Percentiles rank a stretch among this genome's conserved stretches.
Conservation (phyloP, 2,329 filamentous ascomycete genomes). For the Monosporascus sp. region DNA sequence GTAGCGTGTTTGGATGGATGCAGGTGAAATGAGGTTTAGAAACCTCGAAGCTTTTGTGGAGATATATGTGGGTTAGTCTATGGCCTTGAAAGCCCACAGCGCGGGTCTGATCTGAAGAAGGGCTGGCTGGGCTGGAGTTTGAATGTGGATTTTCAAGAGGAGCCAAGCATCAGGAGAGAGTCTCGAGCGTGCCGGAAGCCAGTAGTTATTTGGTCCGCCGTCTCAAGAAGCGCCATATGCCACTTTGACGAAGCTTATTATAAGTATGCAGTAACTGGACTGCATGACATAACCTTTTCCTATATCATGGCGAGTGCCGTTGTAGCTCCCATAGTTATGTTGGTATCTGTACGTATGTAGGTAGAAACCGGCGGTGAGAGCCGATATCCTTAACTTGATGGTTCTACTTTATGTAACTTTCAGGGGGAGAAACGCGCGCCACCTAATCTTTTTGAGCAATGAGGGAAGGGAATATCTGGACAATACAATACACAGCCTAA, state of each 20-base stretch:
- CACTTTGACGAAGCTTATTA: neutral
- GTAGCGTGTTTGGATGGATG: slow-evolving; percentile 12
- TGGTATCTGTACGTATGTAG: too few species aligned
- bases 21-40: slow-evolving; percentile 23
- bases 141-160: neutral
- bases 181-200: neutral
- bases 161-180: neutral
- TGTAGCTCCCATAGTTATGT: too few species aligned
- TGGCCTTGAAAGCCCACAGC: slow-evolving; percentile 4
- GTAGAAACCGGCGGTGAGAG: too few species aligned
- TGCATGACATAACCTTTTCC: neutral
- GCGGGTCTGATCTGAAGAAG: neutral
- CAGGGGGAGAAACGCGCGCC: too few species aligned
- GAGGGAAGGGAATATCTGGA: too few species aligned
- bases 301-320: too few species aligned
- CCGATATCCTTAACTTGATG: too few species aligned
- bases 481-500: too few species aligned
- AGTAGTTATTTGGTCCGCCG: neutral
- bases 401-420: too few species aligned
- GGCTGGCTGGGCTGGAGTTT: neutral
- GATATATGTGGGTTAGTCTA: slow-evolving; percentile 8
- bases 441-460: too few species aligned
- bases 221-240: neutral
- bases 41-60: slow-evolving; percentile 11
- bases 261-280: neutral